Conservation (phyloP, 2,329 filamentous ascomycete genomes). For the Monosporascus sp. region DNA sequence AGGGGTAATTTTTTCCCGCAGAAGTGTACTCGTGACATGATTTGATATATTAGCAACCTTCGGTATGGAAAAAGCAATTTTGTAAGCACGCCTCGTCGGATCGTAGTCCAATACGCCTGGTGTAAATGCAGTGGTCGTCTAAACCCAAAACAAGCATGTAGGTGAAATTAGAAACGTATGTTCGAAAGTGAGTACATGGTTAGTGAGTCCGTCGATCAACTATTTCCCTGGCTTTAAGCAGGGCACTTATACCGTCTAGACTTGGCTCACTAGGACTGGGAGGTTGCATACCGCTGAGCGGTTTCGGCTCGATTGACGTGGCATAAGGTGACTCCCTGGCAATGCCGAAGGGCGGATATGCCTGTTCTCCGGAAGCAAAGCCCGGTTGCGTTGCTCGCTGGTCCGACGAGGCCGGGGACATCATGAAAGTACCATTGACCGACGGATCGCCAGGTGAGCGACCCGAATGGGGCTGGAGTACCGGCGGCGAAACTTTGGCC, state of each 20-base stretch:
- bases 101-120: not conserved
- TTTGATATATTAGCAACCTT: not conserved
- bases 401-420: not conserved
- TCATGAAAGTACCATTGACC: not conserved
- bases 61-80: not conserved
- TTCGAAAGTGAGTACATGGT: not conserved
- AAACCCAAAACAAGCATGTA: not conserved
- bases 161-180: not conserved
- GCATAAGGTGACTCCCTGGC: conserved; percentile 5
- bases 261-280: conserved; percentile 17
- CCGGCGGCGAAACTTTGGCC: conserved; percentile 14
- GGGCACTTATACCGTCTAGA: conserved; percentile 54
- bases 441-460: conserved; percentile 1
- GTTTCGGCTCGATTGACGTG: conserved; percentile 8
- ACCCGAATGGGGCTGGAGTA: conserved; percentile 12
- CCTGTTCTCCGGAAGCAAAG: not conserved
- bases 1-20: not conserved
- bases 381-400: not conserved
- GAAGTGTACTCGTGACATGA: not conserved
- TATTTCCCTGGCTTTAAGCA: conserved; percentile 55
- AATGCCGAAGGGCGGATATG: not conserved
- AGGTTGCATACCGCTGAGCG: conserved; percentile 7
- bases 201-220: conserved; percentile 37
- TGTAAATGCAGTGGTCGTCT: not conserved
- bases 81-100: not conserved